These are phyloP conservation scores for Trichoderma sp. DNA, from an alignment of 2,329 filamentous ascomycete species.

Conservation along the genomic window DNA sequence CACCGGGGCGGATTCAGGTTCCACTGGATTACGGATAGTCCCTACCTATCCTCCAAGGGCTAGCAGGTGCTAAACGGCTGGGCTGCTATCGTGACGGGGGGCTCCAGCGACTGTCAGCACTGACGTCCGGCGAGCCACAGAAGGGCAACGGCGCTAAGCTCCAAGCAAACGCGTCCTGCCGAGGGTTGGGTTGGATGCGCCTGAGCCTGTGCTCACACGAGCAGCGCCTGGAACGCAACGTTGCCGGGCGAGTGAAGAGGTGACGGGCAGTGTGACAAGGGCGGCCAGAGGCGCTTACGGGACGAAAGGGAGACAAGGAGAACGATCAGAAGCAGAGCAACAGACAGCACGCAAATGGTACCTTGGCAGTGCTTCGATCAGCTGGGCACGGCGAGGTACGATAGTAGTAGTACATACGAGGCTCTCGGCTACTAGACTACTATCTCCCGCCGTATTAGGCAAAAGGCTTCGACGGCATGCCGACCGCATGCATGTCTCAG, in stretches of 20 bases:
- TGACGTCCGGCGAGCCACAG: constrained; percentile 5
- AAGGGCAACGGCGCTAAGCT: constrained; percentile 25
- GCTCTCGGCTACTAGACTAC: too few relatives aligned
- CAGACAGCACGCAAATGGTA: too few relatives aligned
- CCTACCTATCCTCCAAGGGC: too few relatives aligned
- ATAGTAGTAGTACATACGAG: too few relatives aligned
- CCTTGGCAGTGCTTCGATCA: too few relatives aligned
- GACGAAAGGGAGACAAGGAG: too few relatives aligned
- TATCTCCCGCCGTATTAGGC: constrained; percentile 1
- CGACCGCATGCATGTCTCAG: constrained; percentile 18
- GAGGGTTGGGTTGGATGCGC: constrained; percentile 10
- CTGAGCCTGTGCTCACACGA: neutral
- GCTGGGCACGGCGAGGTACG: too few relatives aligned
- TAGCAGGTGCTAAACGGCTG: too few relatives aligned
- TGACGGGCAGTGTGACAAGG: too few relatives aligned
- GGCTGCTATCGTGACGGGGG: too few relatives aligned
- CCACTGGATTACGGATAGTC: too few relatives aligned
- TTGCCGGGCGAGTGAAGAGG: constrained; percentile 2
- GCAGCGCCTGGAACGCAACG: neutral
- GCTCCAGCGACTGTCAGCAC: constrained; percentile 24
- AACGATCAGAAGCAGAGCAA: too few relatives aligned
- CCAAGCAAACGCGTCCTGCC: constrained; percentile 22
- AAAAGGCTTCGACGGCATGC: constrained; percentile 8
- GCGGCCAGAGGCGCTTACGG: neutral
- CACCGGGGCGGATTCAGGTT: constrained; percentile 16